Percentiles rank a stretch among this genome's conserved stretches.
These are phyloP conservation scores for Blastobotrys peoriensis DNA, from an alignment of 805 yeast genomes.

Conservation along the genomic window DNA sequence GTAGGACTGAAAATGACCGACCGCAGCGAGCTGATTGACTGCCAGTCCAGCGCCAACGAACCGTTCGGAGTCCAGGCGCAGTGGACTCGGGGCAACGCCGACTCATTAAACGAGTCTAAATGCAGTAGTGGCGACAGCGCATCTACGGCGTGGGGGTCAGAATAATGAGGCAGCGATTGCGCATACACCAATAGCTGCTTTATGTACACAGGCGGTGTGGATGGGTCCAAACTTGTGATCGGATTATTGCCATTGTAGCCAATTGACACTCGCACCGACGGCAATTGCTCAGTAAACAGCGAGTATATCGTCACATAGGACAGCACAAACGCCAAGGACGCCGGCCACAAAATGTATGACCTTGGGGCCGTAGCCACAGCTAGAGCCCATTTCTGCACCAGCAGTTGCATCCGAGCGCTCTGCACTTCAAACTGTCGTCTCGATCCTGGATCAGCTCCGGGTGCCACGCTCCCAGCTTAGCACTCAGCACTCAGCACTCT, in stretches of 20 bases:
- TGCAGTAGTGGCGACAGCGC: background rate
- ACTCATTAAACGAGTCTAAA: background rate
- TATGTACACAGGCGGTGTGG: background rate
- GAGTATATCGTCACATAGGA: constrained; percentile 45
- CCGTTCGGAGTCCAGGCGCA: background rate
- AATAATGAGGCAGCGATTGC: background rate
- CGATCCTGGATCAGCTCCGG: no score
- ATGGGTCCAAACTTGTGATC: background rate
- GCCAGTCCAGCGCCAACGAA: background rate
- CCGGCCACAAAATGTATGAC: constrained; percentile 44
- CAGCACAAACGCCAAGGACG: constrained; percentile 40
- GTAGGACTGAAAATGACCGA: constrained; percentile 7
- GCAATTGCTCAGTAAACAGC: constrained; percentile 25
- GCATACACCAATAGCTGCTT: background rate
- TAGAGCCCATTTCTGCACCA: constrained; percentile 17
- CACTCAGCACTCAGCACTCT: background rate
- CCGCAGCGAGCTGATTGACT: background rate
- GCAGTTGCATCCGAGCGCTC: background rate
- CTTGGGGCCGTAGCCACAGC: constrained; percentile 36
- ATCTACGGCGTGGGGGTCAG: background rate
- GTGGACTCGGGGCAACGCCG: background rate
- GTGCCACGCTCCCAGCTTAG: background rate
- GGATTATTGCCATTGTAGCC: background rate
- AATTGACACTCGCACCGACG: constrained; percentile 1
- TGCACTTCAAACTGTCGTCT: no score